Conservation (phyloP, 768 basidiomycete species). For the Leccinum longicurvipes region DNA sequence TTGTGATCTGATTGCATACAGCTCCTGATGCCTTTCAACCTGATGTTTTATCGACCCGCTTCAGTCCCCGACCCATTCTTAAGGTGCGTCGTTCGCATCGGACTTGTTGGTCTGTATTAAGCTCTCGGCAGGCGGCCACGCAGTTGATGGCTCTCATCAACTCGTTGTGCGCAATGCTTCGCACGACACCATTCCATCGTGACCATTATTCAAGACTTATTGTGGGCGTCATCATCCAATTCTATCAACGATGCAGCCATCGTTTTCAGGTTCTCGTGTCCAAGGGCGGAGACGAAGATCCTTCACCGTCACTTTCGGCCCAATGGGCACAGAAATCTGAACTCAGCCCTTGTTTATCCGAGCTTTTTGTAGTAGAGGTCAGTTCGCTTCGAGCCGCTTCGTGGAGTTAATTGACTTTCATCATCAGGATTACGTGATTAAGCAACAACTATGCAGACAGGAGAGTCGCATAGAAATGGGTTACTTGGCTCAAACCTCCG, state of each 20-base stretch:
- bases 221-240: constrained; percentile 90
- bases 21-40: constrained; percentile 87
- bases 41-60: constrained; percentile 61
- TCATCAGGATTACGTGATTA: constrained; percentile 40
- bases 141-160: constrained; percentile 88
- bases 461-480: constrained; percentile 79
- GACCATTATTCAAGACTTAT: constrained; percentile 95
- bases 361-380: constrained; percentile 55
- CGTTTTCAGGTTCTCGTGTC: constrained; percentile 75
- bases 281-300: constrained; percentile 36
- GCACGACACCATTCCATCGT: constrained; percentile 88
- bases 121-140: constrained; percentile 64
- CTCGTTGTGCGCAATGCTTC: constrained; percentile 87
- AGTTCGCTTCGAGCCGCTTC: constrained; percentile 21
- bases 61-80: constrained; percentile 71
- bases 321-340: constrained; percentile 87
- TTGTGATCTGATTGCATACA: constrained; percentile 24
- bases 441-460: constrained; percentile 60
- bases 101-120: not conserved
- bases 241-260: constrained; percentile 91
- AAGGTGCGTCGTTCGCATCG: constrained; percentile 48
- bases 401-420: not conserved
- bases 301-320: constrained; percentile 54
- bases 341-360: constrained; percentile 67
- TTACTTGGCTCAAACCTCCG: constrained; percentile 50